These are phyloP conservation scores for Leccinum holopus DNA, from an alignment of 1,284 basidiomycete species.

Conservation along the genomic window DNA sequence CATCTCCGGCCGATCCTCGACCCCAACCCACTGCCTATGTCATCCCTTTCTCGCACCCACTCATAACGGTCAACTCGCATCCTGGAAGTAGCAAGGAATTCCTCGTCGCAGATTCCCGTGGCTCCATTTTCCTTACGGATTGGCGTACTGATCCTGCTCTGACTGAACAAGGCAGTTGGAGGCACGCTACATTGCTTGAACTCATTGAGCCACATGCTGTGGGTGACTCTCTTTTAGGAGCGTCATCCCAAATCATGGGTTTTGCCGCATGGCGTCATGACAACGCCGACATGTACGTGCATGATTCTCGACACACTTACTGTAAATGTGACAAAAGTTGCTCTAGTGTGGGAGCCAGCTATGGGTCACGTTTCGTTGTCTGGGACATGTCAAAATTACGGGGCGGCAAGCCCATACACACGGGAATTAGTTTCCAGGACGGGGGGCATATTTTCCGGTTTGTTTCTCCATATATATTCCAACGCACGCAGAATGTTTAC, in stretches of 20 bases:
- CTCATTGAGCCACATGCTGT: slow-evolving; percentile 67
- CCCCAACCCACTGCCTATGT: slow-evolving; percentile 73
- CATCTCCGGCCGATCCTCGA: slow-evolving; percentile 35
- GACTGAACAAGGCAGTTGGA: slow-evolving; percentile 51
- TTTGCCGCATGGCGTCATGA: slow-evolving; percentile 69
- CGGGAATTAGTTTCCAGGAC: slow-evolving; percentile 61
- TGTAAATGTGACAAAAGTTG: slow-evolving; percentile 11
- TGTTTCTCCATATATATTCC: slow-evolving; percentile 11
- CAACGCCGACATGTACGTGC: slow-evolving; percentile 64
- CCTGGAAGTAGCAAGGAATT: slow-evolving; percentile 71
- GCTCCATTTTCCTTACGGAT: slow-evolving; percentile 71
- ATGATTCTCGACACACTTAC: background rate
- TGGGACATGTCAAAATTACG: slow-evolving; percentile 72
- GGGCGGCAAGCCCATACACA: slow-evolving; percentile 66
- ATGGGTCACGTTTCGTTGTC: slow-evolving; percentile 63
- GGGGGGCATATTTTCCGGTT: slow-evolving; percentile 70
- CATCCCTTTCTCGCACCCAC: slow-evolving; percentile 66
- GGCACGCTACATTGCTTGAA: slow-evolving; percentile 64
- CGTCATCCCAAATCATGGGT: slow-evolving; percentile 49
- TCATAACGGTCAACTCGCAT: slow-evolving; percentile 68
- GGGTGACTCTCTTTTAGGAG: slow-evolving; percentile 49
- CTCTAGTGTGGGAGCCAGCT: slow-evolving; percentile 67
- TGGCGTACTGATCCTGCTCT: slow-evolving; percentile 71
- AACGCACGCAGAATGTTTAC: slow-evolving; percentile 9
- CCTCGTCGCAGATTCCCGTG: slow-evolving; percentile 69